Base-by-base conservation (phyloP, 2,329 filamentous ascomycete species). In the Bimuria novae-zelandiae region DNA sequence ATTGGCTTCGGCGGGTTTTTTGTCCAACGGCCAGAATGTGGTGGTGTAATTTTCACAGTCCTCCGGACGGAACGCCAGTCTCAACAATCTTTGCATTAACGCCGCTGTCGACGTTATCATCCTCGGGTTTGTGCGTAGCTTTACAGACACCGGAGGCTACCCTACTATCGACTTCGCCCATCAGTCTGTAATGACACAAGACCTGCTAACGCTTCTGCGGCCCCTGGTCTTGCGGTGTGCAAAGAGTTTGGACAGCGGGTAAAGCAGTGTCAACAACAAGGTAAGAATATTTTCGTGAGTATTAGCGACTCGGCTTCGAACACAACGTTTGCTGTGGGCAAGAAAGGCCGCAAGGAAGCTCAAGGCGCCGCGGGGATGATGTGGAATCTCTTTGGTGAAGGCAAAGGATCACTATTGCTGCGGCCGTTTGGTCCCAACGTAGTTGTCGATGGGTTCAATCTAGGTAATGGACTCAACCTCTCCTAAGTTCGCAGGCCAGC, bases 1-100 rank as follows among this genome's bases (percentile, higher is more conserved):
- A 19, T 12, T 17, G 7, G n/a, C 14, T n/a, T 22, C 7, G 25
- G 36, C 23, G 12, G 25, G 21, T n/a, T 21, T 49, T n/a, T 14
- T 16, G 10, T 6, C 46, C 1, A 40, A 40, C 22, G 35, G 35
- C 12, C 35, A 41, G 25, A 49, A 49, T 16, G n/a, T 49, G 21
- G 36, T 49, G 14, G 46, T 49, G 2, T 49, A 49, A 32, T 49
- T 49, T 14, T 49, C 46, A 16, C 46, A 49, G 11, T 49, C 46
- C 5, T 49, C 46, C 22, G 46, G 36, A 4, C 12, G 16, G 4
- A 41, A 41, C 25, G 33, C 25, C 16, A 40, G 21, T 12, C 35
- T 49, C 21, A 30, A 21, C 16, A 16, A 49, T 7, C 22, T 41
- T 22, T 49, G 46, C 36, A 30, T 11, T 17, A 41, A 29, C 22